A percentile compares a stretch with the other conserved stretches of the same genome.
Evolutionary conservation across 225 moss, liverwort and hornwort genomes (phyloP).

Genomic region (Sphagnum tenellum): DNA sequence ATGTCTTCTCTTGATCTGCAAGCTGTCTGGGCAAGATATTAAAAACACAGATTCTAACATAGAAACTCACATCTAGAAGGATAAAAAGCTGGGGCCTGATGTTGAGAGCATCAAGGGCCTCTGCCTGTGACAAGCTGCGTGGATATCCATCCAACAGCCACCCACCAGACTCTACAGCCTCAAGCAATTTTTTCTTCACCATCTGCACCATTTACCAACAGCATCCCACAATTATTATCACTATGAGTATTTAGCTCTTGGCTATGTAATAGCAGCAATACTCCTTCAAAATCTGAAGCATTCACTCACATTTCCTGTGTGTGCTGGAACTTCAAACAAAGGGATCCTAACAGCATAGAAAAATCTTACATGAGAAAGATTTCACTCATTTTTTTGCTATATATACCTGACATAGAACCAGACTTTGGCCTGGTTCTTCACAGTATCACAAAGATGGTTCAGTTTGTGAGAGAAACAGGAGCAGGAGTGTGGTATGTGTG

Average conservation of each 20-base stretch:
- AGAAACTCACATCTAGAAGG: conserved; percentile 61
- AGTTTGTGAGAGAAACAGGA: too few species aligned
- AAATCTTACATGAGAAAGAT: too few species aligned
- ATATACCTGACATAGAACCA: too few species aligned
- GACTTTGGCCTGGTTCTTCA: too few species aligned
- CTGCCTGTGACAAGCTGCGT: conserved; percentile 77
- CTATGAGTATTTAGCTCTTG: not conserved
- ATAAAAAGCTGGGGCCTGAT: conserved; percentile 72
- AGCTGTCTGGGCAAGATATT: not conserved
- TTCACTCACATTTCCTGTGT: not conserved
- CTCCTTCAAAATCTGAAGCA: too few species aligned
- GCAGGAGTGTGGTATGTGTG: too few species aligned
- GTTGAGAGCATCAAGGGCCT: conserved; percentile 61
- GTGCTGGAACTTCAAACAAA: not conserved
- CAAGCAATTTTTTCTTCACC: conserved; percentile 60
- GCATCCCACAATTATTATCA: not conserved
- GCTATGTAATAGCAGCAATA: too few species aligned
- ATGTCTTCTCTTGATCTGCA: not conserved
- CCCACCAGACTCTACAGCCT: conserved; percentile 38
- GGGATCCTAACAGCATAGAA: too few species aligned
- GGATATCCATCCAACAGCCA: conserved; percentile 96
- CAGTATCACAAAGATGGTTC: too few species aligned
- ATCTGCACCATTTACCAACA: conserved; percentile 29
- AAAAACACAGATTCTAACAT: not conserved
- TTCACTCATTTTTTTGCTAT: too few species aligned